Base-by-base conservation (phyloP, 2,329 filamentous ascomycete species). In the Simplicillium sp. region DNA sequence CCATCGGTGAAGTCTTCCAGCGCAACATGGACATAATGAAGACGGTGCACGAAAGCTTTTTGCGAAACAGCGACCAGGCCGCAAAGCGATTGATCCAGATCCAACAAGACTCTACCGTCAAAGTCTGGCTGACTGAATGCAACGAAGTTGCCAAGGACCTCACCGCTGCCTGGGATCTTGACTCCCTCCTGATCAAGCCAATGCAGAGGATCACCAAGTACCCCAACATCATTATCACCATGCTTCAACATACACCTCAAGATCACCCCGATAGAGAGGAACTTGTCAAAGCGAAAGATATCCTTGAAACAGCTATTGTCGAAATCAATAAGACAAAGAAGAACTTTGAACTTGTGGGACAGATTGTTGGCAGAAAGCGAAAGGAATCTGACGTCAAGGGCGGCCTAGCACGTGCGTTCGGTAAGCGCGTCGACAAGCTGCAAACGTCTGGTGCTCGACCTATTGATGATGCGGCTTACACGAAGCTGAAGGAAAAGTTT, bases 321-420 rank as follows among this genome's bases (percentile, higher is more conserved):
- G 84, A 90, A 46, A 97, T 97, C 60, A 95, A 98, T 64, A 88
- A 94, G 57, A 82, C 88, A 41, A 97, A 96, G 67, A 94, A 90
- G 65, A 89, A 94, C 40, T 88, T 90, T 44, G 87, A 96, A 60
- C 77, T 94, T 36, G 86, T 97, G 17, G 88, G 87, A 4, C 84
- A 94, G 61, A 89, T 94, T 42, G 86, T 96, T 25, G 73, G 82
- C 43, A 75, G 87, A 42, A 90, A 90, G 58, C 80, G 85, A 48
- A 94, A 94, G 55, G 87, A 95, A 50, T 90, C 87, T 0, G 87
- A 95, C 58, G 82, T 92, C 46, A 81, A 85, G 44, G 76, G 80
- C n/a, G 85, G 85, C 17, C 70, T 96, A 39, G 85, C 87, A 15
- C 89, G 94, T 54, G 87, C 87, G 2, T 94, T 97, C 61, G 87